Conservation (phyloP, 768 basidiomycete species). For the Boletus fagicola region DNA sequence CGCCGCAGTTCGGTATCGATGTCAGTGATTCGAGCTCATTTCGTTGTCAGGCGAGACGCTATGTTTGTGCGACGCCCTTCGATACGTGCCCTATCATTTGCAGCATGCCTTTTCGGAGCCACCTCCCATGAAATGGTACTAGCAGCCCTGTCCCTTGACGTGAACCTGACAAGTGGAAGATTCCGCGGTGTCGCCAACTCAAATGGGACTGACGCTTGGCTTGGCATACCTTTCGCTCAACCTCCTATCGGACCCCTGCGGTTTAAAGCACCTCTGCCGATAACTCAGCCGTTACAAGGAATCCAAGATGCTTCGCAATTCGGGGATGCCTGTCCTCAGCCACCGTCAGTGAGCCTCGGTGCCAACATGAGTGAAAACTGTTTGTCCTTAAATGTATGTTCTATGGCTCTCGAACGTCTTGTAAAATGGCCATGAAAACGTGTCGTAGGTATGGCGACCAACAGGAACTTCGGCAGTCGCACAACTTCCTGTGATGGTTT, state of each 20-base stretch:
- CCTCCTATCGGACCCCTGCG: conserved; percentile 55
- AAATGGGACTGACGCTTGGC: conserved; percentile 53
- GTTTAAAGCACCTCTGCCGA: conserved; percentile 52
- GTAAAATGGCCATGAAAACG: not conserved
- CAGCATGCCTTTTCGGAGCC: not conserved
- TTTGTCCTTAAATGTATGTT: conserved; percentile 47
- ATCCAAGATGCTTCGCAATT: conserved; percentile 47
- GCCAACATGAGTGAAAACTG: conserved; percentile 54
- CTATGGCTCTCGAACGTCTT: not conserved
- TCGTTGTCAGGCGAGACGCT: not conserved
- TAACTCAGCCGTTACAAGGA: conserved; percentile 31
- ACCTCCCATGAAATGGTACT: not conserved
- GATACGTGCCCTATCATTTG: not conserved
- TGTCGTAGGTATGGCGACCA: conserved; percentile 20
- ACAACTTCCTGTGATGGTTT: conserved; percentile 20
- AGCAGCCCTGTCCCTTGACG: conserved; percentile 24
- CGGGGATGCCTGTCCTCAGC: conserved; percentile 57
- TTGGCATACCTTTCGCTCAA: conserved; percentile 60
- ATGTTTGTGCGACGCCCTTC: not conserved
- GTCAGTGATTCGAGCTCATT: not conserved
- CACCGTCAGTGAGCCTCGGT: conserved; percentile 34
- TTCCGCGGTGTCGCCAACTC: conserved; percentile 45
- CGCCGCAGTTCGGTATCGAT: not conserved
- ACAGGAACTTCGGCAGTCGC: conserved; percentile 2
- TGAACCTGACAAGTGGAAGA: conserved; percentile 41